A percentile compares a stretch with the other conserved stretches of the same genome.
Evolutionary conservation across 2,329 filamentous ascomycete genomes (phyloP).

Genomic region (Botryosphaeria dothidea): DNA sequence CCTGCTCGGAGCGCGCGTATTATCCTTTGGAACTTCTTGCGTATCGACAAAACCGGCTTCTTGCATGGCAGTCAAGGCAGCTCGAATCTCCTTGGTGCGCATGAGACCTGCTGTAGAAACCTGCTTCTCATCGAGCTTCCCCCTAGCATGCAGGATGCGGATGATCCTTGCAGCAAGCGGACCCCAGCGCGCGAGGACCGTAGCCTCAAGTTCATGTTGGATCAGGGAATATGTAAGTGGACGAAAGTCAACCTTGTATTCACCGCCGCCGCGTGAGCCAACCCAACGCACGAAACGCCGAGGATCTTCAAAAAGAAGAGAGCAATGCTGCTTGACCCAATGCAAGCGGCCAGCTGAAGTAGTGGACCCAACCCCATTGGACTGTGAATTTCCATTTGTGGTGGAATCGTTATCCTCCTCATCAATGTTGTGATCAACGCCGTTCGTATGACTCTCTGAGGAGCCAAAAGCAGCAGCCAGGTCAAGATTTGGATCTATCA

Average conservation of each 20-base stretch:
- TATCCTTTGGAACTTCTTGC: constrained; percentile 91
- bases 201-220: constrained; percentile 77
- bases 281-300: constrained; percentile 69
- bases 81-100: constrained; percentile 80
- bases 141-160: constrained; percentile 80
- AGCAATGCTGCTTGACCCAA: constrained; percentile 69
- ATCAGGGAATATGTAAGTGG: constrained; percentile 69
- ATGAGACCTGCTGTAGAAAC: constrained; percentile 79
- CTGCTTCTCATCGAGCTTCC: constrained; percentile 93
- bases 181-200: constrained; percentile 68
- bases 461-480: constrained; percentile 36
- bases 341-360: constrained; percentile 26
- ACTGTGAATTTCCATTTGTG: not conserved
- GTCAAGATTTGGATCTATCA: constrained; percentile 43
- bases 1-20: constrained; percentile 74
- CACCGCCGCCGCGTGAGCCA: constrained; percentile 62
- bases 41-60: constrained; percentile 84
- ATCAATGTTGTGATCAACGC: constrained; percentile 31
- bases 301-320: constrained; percentile 69
- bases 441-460: constrained; percentile 24
- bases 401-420: constrained; percentile 35
- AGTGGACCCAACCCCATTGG: not conserved
- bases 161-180: constrained; percentile 77
- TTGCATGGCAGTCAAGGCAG: constrained; percentile 82
- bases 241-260: constrained; percentile 85